These are phyloP conservation scores for Xylariales sp. DNA, from an alignment of 2,329 filamentous ascomycete genomes.

Conservation along the genomic window DNA sequence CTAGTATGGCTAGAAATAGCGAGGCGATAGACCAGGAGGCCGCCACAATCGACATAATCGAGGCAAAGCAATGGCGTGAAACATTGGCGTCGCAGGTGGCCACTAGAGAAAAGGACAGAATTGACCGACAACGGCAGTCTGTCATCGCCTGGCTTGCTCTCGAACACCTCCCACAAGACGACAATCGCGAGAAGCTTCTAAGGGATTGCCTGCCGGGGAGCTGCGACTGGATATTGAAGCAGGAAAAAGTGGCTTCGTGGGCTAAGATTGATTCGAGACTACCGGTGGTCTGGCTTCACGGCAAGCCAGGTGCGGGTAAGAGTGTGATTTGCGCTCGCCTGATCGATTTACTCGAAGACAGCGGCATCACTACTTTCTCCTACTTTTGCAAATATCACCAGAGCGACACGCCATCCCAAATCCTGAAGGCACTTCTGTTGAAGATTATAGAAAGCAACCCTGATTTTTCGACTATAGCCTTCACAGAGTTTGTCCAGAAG, in stretches of 20 bases:
- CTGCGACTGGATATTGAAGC: conserved; percentile 22
- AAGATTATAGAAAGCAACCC: conserved; percentile 12
- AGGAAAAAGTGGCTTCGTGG: conserved; percentile 20
- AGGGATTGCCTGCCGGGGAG: conserved; percentile 19
- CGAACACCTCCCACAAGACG: conserved; percentile 13
- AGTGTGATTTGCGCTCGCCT: conserved; percentile 22
- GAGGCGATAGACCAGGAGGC: conserved; percentile 16
- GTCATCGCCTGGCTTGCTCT: conserved; percentile 21
- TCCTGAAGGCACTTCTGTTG: conserved; percentile 15
- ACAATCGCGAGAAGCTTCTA: conserved; percentile 19
- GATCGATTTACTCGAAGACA: conserved; percentile 3
- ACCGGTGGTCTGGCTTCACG: conserved; percentile 17
- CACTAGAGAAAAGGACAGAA: conserved; percentile 14
- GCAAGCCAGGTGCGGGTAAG: conserved; percentile 25
- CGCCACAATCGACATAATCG: conserved; percentile 16
- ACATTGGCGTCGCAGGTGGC: conserved; percentile 9
- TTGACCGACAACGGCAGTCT: not conserved
- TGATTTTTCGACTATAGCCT: conserved; percentile 15
- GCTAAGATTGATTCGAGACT: conserved; percentile 1
- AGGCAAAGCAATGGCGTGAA: conserved; percentile 22
- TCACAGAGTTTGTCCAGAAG: conserved; percentile 20
- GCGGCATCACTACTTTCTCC: conserved; percentile 11
- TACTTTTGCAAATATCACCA: conserved; percentile 29
- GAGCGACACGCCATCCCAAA: conserved; percentile 11
- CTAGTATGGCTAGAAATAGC: conserved; percentile 13